Percentiles rank a stretch among this genome's conserved stretches.
Conservation (phyloP, 2,329 filamentous ascomycete species). For the Arachnomyces sp. region DNA sequence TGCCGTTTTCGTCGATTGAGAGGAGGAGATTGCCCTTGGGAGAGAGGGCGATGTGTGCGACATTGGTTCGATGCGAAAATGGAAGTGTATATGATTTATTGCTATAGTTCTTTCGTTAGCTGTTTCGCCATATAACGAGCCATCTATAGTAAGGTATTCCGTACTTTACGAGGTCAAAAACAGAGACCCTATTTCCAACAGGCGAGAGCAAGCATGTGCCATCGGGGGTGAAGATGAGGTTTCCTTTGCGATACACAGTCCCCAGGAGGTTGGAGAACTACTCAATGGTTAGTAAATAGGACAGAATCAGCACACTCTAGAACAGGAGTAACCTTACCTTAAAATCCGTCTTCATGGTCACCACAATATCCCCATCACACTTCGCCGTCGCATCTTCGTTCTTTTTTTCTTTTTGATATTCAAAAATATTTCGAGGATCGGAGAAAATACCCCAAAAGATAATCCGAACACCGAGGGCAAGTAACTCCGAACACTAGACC, state of each 20-base stretch:
- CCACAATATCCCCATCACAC: conserved; percentile 6
- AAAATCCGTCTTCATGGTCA: conserved; percentile 95
- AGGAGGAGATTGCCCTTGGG: conserved; percentile 87
- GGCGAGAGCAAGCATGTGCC: conserved; percentile 92
- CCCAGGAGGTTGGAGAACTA: conserved; percentile 98
- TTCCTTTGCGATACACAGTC: conserved; percentile 97
- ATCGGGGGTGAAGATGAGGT: conserved; percentile 92
- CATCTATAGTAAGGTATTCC: conserved; percentile 2
- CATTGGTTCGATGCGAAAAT: conserved; percentile 87
- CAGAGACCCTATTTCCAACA: conserved; percentile 89
- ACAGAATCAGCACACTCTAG: not conserved
- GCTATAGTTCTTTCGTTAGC: conserved; percentile 13
- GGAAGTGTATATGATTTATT: conserved; percentile 49
- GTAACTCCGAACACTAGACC: conserved; percentile 15
- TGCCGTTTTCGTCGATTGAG: conserved; percentile 88
- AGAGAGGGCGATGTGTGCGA: conserved; percentile 77
- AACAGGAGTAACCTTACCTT: conserved; percentile 55
- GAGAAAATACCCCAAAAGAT: conserved; percentile 1
- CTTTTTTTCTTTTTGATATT: conserved; percentile 1
- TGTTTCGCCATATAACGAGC: not conserved
- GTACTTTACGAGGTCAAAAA: conserved; percentile 94
- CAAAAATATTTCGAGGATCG: conserved; percentile 6
- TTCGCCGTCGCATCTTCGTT: conserved; percentile 4
- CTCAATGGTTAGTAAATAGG: conserved; percentile 18
- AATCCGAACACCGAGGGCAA: not conserved